A percentile compares a stretch with the other conserved stretches of the same genome.
These are phyloP conservation scores for Coelastrella sp. DNA, from an alignment of 139 green algal species.

Conservation along the genomic window DNA sequence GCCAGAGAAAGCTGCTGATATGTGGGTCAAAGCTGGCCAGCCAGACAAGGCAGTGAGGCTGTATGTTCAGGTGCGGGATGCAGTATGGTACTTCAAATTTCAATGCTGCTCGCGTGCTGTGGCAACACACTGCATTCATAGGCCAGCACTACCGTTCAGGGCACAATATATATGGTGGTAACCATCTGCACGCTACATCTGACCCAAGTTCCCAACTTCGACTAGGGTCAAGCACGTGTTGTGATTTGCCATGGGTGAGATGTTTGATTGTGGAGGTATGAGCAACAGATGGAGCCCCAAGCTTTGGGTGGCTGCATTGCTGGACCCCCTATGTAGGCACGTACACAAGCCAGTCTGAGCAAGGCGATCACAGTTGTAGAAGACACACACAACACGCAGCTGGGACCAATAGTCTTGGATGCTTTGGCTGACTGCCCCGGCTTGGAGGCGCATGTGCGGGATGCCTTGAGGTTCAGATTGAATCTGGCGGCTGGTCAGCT, in stretches of 20 bases:
- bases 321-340: slow-evolving; percentile 48
- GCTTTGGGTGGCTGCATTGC: neutral
- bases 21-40: slow-evolving; percentile 70
- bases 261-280: no score
- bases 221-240: neutral
- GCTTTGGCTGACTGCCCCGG: slow-evolving; percentile 51
- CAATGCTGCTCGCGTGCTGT: neutral
- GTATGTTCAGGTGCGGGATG: slow-evolving; percentile 65
- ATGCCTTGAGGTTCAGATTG: slow-evolving; percentile 78
- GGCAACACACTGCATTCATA: neutral
- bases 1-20: slow-evolving; percentile 68
- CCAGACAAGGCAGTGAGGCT: slow-evolving; percentile 64
- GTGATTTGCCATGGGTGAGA: neutral
- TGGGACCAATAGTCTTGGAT: slow-evolving; percentile 68
- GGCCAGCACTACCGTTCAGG: no score
- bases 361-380: slow-evolving; percentile 82
- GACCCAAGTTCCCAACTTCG: neutral
- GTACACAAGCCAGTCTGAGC: slow-evolving; percentile 62
- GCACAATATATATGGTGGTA: no score
- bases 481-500: slow-evolving; percentile 82
- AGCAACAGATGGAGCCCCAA: no score
- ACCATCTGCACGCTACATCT: neutral
- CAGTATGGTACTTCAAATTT: neutral
- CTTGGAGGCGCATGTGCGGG: slow-evolving; percentile 21
- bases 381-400: slow-evolving; percentile 56